Evolutionary conservation across 2,329 filamentous ascomycete genomes (phyloP), one percentile per base, ranked within the genome.

Genomic region (Davidsoniella virescens): DNA sequence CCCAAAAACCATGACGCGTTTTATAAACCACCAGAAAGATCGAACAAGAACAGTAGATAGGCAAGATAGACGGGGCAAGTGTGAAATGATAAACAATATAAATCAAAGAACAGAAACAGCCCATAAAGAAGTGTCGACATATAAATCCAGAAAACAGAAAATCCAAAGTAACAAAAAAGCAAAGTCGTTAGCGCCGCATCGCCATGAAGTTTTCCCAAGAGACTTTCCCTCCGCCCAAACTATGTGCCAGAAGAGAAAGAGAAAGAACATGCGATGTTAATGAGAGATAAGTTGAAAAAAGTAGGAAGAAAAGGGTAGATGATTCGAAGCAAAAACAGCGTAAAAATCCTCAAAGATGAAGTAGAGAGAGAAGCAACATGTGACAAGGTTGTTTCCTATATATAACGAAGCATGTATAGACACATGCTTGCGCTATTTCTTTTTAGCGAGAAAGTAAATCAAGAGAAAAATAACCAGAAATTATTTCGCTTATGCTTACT

Each of bases 181-280:
- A 33, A 29, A 43, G 40, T 26, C 14, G 25, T 33, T 33, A 33
- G 29, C 29, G 29, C 29, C 29, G 29, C 29, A 33, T 33, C 29
- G 29, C 29, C 29, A 33, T 33, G 29, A 33, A 33, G 29, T 33
- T 33, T 33, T 33, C 29, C 29, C 29, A 33, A 33, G 29, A 33
- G 29, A 33, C 29, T 33, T 33, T 47, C 25, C 18, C 25, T 49
- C 20, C 18, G 39, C 45, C 44, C 40, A 54, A 51, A 56, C 45
- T 52, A 56, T 55, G 49, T 55, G 55, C 53, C 50, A 49, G 52
- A 55, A 52, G 44, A 46, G 49, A 50, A 56, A 48, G 41, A 42
- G 36, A 20, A 33, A 41, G 29, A 47, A 47, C 18, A 25, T 43
- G 41, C 12, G 41, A 14, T 43, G 18, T 18, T 43, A 23, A 43